phyloP scores from a whole-genome alignment of 768 basidiomycete species.

The Butyriboletus loyo region DNA sequence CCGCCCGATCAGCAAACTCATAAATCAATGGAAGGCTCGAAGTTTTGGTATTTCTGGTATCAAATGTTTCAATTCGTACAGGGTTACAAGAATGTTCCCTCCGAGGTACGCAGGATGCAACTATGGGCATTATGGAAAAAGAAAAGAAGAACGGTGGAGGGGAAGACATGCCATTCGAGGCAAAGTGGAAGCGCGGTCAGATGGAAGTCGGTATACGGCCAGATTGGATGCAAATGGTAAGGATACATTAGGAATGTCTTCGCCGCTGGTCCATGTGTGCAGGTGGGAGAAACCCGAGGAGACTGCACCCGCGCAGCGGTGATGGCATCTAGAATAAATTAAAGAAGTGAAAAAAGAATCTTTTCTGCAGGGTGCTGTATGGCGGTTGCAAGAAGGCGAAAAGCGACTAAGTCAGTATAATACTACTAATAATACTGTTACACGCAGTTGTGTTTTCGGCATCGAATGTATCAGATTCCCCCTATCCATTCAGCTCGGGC shows the following conservation, averaged over 20 bases:
- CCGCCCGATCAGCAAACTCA: slow-evolving; percentile 9
- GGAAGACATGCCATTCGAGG: slow-evolving; percentile 11
- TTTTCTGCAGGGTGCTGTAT: slow-evolving; percentile 14
- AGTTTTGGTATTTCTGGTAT: slow-evolving; percentile 13
- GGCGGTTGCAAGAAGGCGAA: slow-evolving; percentile 30
- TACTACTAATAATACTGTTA: slow-evolving; percentile 35
- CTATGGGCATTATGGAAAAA: slow-evolving; percentile 7
- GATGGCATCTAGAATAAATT: slow-evolving; percentile 21
- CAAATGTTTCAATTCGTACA: slow-evolving; percentile 22
- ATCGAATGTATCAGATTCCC: slow-evolving; percentile 17
- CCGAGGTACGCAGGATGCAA: slow-evolving; percentile 6
- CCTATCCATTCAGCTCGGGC: slow-evolving; percentile 15
- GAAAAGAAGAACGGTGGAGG: slow-evolving; percentile 7
- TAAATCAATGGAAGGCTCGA: slow-evolving; percentile 4
- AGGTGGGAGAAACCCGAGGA: slow-evolving; percentile 18
- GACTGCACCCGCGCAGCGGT: slow-evolving; percentile 22
- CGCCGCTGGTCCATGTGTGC: slow-evolving; percentile 19
- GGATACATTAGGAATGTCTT: slow-evolving; percentile 22
- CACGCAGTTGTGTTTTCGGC: slow-evolving; percentile 25
- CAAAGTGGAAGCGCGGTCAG: slow-evolving; percentile 10
- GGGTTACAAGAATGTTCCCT: slow-evolving; percentile 18
- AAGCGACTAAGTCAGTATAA: slow-evolving; percentile 32
- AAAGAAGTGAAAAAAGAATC: slow-evolving; percentile 18
- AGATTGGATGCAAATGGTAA: slow-evolving; percentile 22
- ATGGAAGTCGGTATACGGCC: slow-evolving; percentile 14